Evolutionary conservation across 2,329 filamentous ascomycete species (phyloP).

Genomic region (Fusarium sp.): DNA sequence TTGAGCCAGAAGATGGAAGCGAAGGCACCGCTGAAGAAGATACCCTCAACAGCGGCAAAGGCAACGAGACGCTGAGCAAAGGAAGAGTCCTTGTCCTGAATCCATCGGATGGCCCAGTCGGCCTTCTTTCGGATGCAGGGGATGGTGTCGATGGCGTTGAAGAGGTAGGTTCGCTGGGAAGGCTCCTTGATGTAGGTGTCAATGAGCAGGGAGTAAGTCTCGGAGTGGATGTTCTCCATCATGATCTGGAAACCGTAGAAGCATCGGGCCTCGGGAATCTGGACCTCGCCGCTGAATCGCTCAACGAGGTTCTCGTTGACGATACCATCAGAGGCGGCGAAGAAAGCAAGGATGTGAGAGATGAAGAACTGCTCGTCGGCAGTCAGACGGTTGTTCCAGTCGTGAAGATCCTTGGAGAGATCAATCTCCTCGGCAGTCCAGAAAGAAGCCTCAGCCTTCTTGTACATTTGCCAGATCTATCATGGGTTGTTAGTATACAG

Average conservation of each 20-base stretch:
- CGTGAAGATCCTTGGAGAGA: conserved; percentile 97
- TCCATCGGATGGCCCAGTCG: conserved; percentile 97
- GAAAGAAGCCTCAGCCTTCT: conserved; percentile 99
- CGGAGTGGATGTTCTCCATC: conserved; percentile 99
- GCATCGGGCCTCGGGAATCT: conserved; percentile 97
- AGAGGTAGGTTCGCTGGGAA: conserved; percentile 91
- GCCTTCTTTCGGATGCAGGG: conserved; percentile 99
- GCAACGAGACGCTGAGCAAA: conserved; percentile 96
- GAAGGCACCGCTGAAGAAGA: conserved; percentile 99
- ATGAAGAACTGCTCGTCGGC: conserved; percentile 99
- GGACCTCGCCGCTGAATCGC: conserved; percentile 96
- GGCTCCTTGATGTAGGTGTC: conserved; percentile 99
- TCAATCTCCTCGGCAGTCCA: conserved; percentile 99
- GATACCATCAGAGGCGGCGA: conserved; percentile 97
- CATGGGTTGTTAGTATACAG: conserved; percentile 52
- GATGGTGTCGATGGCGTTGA: conserved; percentile 99
- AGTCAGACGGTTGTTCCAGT: conserved; percentile 98
- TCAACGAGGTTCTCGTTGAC: conserved; percentile 99
- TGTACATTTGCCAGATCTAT: conserved; percentile 99
- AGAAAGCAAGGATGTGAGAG: conserved; percentile 98
- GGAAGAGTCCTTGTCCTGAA: conserved; percentile 89
- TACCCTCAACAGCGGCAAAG: conserved; percentile 97
- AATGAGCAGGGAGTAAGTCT: conserved; percentile 98
- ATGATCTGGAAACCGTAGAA: conserved; percentile 99
- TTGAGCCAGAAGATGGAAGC: conserved; percentile 99